phyloP scores from a whole-genome alignment of 805 yeast species.

The Geotrichum ghanense region DNA sequence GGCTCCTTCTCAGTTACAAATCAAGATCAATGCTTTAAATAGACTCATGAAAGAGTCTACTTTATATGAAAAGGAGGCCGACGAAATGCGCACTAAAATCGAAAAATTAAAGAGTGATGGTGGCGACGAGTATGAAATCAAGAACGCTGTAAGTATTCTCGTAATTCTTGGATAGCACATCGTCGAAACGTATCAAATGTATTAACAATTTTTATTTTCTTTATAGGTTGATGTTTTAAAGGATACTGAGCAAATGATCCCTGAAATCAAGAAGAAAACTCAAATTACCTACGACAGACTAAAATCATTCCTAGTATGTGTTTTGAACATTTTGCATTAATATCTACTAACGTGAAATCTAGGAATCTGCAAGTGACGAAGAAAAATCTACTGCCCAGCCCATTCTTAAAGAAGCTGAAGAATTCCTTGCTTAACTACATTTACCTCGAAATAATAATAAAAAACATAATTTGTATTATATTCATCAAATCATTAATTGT shows the following conservation, averaged over 20 bases:
- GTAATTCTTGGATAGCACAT: too few species aligned
- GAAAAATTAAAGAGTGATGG: conserved; percentile 33
- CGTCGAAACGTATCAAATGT: not conserved
- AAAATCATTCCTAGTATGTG: conserved; percentile 28
- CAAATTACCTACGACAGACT: conserved; percentile 30
- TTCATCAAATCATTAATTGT: not conserved
- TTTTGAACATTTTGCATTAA: not conserved
- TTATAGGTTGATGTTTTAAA: conserved; percentile 32
- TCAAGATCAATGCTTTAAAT: conserved; percentile 57
- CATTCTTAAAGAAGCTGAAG: not conserved
- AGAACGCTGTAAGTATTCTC: conserved; percentile 29
- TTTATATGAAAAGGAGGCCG: conserved; percentile 47
- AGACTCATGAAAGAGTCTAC: conserved; percentile 58
- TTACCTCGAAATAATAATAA: not conserved
- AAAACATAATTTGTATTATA: too few species aligned
- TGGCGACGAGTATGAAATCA: conserved; percentile 56
- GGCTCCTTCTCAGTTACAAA: conserved; percentile 58
- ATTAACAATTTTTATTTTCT: not conserved
- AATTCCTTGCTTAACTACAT: not conserved
- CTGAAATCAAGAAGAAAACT: conserved; percentile 35
- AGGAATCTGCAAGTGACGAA: conserved; percentile 1
- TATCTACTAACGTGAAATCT: not conserved
- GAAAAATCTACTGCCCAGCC: not conserved
- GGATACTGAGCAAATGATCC: conserved; percentile 44
- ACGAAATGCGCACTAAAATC: conserved; percentile 41